These are phyloP conservation scores for Nemania diffusa DNA, from an alignment of 2,329 filamentous ascomycete species.

Conservation along the genomic window DNA sequence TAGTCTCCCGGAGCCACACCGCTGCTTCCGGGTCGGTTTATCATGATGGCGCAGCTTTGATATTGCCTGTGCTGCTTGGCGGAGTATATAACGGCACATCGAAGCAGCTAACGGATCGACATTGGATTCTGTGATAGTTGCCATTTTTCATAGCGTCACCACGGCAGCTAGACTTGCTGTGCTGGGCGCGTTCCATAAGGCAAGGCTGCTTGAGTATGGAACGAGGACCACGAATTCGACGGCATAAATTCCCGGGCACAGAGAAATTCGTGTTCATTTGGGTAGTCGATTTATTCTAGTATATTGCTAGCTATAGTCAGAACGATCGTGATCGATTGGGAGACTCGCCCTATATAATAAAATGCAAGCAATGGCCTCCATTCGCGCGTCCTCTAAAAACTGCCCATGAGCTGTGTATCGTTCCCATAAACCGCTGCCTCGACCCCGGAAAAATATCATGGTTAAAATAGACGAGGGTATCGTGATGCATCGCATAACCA, in stretches of 20 bases:
- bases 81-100: not conserved
- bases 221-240: not conserved
- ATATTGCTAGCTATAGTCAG: not conserved
- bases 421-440: conserved; percentile 12
- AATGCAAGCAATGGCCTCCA: conserved; percentile 19
- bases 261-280: not conserved
- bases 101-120: not conserved
- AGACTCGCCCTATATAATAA: conserved; percentile 16
- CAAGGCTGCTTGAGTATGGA: not conserved
- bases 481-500: conserved; percentile 26
- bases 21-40: not conserved
- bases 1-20: not conserved
- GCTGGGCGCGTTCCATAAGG: not conserved
- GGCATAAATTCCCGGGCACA: not conserved
- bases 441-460: conserved; percentile 6
- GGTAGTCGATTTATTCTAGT: not conserved
- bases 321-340: not conserved
- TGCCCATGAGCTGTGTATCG: conserved; percentile 11
- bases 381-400: not conserved
- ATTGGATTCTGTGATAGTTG: not conserved
- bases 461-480: conserved; percentile 23
- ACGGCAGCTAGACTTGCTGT: not conserved
- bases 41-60: not conserved
- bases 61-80: not conserved
- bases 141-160: not conserved